Evolutionary conservation across 2,329 filamentous ascomycete species (phyloP), one percentile per base, ranked within the genome.

Genomic region (Penicillium expansum): DNA sequence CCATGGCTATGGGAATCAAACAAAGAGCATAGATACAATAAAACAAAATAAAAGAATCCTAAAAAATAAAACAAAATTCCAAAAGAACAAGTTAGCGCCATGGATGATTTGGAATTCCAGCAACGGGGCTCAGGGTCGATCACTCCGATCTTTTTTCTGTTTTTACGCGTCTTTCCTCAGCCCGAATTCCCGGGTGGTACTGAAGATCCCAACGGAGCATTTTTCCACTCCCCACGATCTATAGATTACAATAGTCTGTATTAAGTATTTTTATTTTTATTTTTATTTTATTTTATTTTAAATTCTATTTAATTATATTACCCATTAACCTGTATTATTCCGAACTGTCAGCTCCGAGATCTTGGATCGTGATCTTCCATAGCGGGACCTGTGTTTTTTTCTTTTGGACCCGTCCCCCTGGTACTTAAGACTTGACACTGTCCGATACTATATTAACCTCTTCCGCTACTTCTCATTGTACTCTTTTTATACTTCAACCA

Each of bases 301-400:
- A 47, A 22, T 39, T 4, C 5, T 24, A 29, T 29, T 29, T 29
- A 8, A 29, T 29, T 29, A 45, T 49, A 33, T 57, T 59, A 43
- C 22, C 24, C 38, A 47, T 58, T 30, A 24, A 30, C 22, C n/a
- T 29, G 64, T 67, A 65, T 66, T 63, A 57, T 62, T 62, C 63
- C 64, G 58, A 67, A 67, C 62, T 72, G 70, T 73, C 70, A 73
- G 69, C 70, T 73, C 69, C 68, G 67, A 73, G 70, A 73, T 73
- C 70, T 72, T 72, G 69, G 70, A 69, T 72, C 70, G 67, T 65
- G 70, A 72, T 72, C 70, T 72, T 71, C 69, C 67, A 71, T 72
- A 71, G 69, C 67, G 68, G 66, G 60, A 64, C 64, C 62, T 69
- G 66, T 51, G 5, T 51, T 32, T 27, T 39, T 60, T 67, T 69